Evolutionary conservation across 305 asterid genomes (phyloP).

Genomic region (Rubia balearica): DNA sequence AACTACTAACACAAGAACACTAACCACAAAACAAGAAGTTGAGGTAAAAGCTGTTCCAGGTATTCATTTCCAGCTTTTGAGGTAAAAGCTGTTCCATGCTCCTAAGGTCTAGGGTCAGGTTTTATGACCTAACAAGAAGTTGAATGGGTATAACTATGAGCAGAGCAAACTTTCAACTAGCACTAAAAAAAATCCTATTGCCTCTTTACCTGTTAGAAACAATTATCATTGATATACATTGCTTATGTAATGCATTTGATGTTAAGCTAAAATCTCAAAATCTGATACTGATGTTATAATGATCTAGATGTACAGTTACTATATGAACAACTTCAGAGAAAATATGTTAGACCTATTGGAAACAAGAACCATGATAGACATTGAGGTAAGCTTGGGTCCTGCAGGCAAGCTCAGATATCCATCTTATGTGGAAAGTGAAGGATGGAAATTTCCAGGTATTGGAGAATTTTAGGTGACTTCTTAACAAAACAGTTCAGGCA

Average conservation of each 20-base stretch:
- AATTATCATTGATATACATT: background rate
- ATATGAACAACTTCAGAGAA: slow-evolving; percentile 62
- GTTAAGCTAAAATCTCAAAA: background rate
- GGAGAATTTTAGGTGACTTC: slow-evolving; percentile 73
- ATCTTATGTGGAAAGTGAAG: slow-evolving; percentile 61
- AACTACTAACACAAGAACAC: too few relatives aligned
- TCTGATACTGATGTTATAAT: slow-evolving; percentile 6
- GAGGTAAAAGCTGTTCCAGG: too few relatives aligned
- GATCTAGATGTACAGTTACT: slow-evolving; percentile 61
- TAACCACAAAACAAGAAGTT: too few relatives aligned
- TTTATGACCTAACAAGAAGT: background rate
- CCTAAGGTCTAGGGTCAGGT: background rate
- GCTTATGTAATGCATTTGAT: background rate
- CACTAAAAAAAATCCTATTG: background rate
- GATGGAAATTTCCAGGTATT: slow-evolving; percentile 73
- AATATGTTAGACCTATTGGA: slow-evolving; percentile 50
- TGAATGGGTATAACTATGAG: background rate
- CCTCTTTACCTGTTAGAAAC: background rate
- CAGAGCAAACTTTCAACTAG: background rate
- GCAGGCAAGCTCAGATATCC: slow-evolving; percentile 83
- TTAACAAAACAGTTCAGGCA: background rate
- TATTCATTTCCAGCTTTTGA: slow-evolving; percentile 10
- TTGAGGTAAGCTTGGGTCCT: slow-evolving; percentile 83
- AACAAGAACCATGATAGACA: slow-evolving; percentile 46
- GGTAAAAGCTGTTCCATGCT: background rate